phyloP scores from a whole-genome alignment of 2,329 filamentous ascomycete species.

The Ophiosphaerella narmari region DNA sequence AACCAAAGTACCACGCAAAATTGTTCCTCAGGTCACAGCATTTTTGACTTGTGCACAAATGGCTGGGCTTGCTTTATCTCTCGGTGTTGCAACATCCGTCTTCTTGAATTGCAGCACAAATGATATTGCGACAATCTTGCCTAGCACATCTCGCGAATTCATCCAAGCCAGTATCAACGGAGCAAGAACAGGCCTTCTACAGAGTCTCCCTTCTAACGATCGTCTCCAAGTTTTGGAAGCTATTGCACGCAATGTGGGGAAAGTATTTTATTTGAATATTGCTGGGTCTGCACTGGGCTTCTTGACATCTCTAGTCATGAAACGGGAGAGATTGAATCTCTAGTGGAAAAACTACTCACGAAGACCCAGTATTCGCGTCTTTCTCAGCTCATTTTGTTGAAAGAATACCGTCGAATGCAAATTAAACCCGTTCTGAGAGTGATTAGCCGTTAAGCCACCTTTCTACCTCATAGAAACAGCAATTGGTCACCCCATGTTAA shows the following conservation, averaged over 20 bases:
- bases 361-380: too few species aligned
- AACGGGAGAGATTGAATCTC: conserved; percentile 1
- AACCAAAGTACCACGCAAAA: neutral
- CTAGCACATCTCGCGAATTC: neutral
- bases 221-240: neutral
- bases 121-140: conserved; percentile 9
- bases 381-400: too few species aligned
- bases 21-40: conserved; percentile 8
- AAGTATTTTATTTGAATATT: conserved; percentile 9
- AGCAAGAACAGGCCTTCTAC: conserved; percentile 4
- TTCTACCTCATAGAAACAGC: too few species aligned
- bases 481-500: too few species aligned
- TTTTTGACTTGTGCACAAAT: conserved; percentile 21
- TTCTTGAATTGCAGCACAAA: conserved; percentile 15
- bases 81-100: conserved; percentile 15
- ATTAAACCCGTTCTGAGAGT: too few species aligned
- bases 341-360: too few species aligned
- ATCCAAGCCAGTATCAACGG: conserved; percentile 8
- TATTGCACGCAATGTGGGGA: conserved; percentile 5
- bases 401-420: too few species aligned
- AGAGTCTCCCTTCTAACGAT: neutral
- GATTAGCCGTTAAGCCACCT: too few species aligned
- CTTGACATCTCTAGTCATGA: conserved; percentile 6
- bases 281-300: conserved; percentile 6
- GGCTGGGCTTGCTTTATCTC: conserved; percentile 13